Conservation (phyloP, 768 basidiomycete genomes). For the Fomitopsis pulvina region DNA sequence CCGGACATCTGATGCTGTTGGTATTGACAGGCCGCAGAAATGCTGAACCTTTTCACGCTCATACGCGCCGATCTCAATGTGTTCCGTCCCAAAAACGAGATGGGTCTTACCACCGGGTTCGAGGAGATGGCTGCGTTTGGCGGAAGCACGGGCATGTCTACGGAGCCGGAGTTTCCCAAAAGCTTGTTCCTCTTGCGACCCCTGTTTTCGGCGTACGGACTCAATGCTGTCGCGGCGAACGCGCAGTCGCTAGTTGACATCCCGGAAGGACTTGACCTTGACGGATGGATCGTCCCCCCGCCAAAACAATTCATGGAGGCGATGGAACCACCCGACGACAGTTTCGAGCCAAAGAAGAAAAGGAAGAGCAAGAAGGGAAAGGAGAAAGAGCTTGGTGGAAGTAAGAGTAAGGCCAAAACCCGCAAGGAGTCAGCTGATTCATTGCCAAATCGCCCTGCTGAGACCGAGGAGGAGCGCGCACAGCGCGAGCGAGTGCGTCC, state of each 20-base stretch:
- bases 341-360: slow-evolving; percentile 29
- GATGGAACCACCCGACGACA: slow-evolving; percentile 29
- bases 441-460: slow-evolving; percentile 37
- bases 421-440: too few relatives aligned
- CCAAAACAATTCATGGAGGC: slow-evolving; percentile 25
- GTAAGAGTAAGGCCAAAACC: slow-evolving; percentile 41
- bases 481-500: slow-evolving; percentile 53
- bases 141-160: too few relatives aligned
- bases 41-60: slow-evolving; percentile 67
- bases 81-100: slow-evolving; percentile 35
- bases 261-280: slow-evolving; percentile 83
- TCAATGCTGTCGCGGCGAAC: slow-evolving; percentile 74
- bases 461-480: slow-evolving; percentile 52
- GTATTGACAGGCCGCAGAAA: slow-evolving; percentile 65
- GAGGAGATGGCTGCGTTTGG: too few relatives aligned
- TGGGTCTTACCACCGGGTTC: slow-evolving; percentile 27
- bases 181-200: slow-evolving; percentile 82
- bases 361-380: slow-evolving; percentile 36
- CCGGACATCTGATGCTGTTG: background rate
- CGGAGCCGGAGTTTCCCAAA: slow-evolving; percentile 71
- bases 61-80: slow-evolving; percentile 64
- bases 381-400: slow-evolving; percentile 24
- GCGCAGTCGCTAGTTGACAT: slow-evolving; percentile 80
- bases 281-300: slow-evolving; percentile 70
- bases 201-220: slow-evolving; percentile 67